Evolutionary conservation across 192 early-diverging fungal genomes (phyloP).

Genomic region (Gorgonomyces haynaldii): DNA sequence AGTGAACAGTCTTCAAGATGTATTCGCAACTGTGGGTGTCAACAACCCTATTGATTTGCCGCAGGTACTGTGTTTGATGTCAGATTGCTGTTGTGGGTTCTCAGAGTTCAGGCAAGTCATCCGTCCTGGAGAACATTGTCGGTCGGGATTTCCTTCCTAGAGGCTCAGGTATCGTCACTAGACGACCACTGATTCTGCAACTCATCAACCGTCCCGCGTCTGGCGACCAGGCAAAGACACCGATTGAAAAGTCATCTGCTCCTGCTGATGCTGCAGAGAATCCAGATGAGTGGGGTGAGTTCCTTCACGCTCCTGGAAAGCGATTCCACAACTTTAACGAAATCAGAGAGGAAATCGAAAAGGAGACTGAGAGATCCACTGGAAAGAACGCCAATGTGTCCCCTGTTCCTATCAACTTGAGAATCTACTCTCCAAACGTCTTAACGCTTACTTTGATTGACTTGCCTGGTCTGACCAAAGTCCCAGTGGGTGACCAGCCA

Average conservation of each 20-base stretch:
- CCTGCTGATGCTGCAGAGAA: slow-evolving; percentile 40
- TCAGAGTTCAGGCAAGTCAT: slow-evolving; percentile 71
- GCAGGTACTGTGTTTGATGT: slow-evolving; percentile 22
- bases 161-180: slow-evolving; percentile 94
- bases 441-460: slow-evolving; percentile 97
- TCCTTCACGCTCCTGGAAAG: slow-evolving; percentile 92
- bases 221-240: slow-evolving; percentile 39
- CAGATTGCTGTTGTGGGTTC: slow-evolving; percentile 45
- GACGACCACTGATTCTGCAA: slow-evolving; percentile 92
- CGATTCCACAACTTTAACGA: slow-evolving; percentile 94
- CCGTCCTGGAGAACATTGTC: slow-evolving; percentile 96
- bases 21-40: slow-evolving; percentile 39
- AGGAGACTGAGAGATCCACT: slow-evolving; percentile 67
- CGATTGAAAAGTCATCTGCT: too few species aligned
- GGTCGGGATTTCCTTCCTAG: slow-evolving; percentile 96
- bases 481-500: slow-evolving; percentile 98
- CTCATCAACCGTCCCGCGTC: slow-evolving; percentile 84
- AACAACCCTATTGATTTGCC: slow-evolving; percentile 47
- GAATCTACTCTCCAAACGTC: slow-evolving; percentile 96
- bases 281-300: slow-evolving; percentile 96
- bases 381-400: slow-evolving; percentile 69
- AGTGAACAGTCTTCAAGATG: slow-evolving; percentile 38
- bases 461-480: slow-evolving; percentile 97
- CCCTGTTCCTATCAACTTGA: slow-evolving; percentile 92
- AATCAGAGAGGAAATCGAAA: slow-evolving; percentile 91